Evolutionary conservation across 768 basidiomycete genomes (phyloP), one percentile per base, ranked within the genome.

Genomic region (Xanthoconium stramineum): DNA sequence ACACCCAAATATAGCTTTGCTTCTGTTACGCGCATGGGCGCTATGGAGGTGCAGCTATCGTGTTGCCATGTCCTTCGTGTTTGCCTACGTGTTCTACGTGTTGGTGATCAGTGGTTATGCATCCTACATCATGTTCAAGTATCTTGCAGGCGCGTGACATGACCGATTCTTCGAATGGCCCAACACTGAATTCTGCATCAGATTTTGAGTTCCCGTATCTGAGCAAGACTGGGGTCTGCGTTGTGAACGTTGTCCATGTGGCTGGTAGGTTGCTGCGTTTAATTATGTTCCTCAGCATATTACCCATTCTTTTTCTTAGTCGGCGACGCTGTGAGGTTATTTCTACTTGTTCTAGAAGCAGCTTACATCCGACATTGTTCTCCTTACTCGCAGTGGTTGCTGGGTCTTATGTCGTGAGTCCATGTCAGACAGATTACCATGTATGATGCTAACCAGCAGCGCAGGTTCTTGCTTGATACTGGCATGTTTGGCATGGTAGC

Each of bases 11-110:
- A 7, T 33, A 65, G 65, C 52, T 19, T 46, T 67, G 28, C 50
- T 66, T 33, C 24, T 65, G 42, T n/a, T 64, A n/a, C 62, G 65
- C 4, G 62, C 55, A 9, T 53, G 65, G 56, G 54, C 62, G 7
- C 53, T 65, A 30, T 67, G 62, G 65, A 56, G 36, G 6, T 61
- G 65, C 44, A 33, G 33, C 11, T n/a, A 24, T 30, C 20, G 9
- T 20, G 28, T 55, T 5, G 53, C 52, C n/a, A 28, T 43, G 10
- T 20, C 36, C 11, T 46, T 65, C 19, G 47, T 67, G 20, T 24
- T 17, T 3, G 14, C 20, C 17, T 67, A 67, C 36, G 20, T 43
- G 28, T 1, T 52, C 24, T 67, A 64, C n/a, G 15, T 64, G 19
- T 17, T 53, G 46, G 20, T 32, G 9, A 8, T 42, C 12, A 5